Percentiles rank a stretch among this genome's conserved stretches.
Evolutionary conservation across 306 rosid genomes (phyloP).

Genomic region (Bauhinia variegata): DNA sequence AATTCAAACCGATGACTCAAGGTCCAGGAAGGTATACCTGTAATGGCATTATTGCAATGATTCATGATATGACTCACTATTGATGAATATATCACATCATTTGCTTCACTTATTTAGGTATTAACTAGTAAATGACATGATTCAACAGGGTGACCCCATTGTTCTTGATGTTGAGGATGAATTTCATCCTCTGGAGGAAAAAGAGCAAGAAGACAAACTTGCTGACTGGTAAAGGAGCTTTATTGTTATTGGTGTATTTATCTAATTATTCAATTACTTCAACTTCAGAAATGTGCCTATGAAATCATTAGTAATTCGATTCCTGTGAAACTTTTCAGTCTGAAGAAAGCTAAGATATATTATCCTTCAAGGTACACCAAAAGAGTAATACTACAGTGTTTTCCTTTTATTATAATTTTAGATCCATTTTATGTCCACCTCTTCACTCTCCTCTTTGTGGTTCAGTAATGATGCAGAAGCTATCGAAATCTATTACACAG

Average conservation of each 20-base stretch:
- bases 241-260: constrained; percentile 11
- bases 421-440: too few relatives aligned
- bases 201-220: constrained; percentile 51
- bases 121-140: constrained; percentile 23
- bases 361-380: constrained; percentile 82
- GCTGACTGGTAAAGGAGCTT: constrained; percentile 57
- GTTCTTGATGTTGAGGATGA: constrained; percentile 82
- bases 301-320: constrained; percentile 34
- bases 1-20: constrained; percentile 41
- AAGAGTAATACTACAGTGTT: constrained; percentile 17
- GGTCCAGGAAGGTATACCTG: constrained; percentile 59
- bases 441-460: constrained; percentile 24
- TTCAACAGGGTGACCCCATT: constrained; percentile 63
- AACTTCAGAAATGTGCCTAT: constrained; percentile 19
- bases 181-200: constrained; percentile 41
- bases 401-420: constrained; percentile 28
- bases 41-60: constrained; percentile 12
- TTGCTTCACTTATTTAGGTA: too few relatives aligned
- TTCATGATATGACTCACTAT: background rate
- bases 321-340: constrained; percentile 55
- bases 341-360: constrained; percentile 69
- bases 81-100: too few relatives aligned
- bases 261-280: constrained; percentile 22
- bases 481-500: constrained; percentile 69
- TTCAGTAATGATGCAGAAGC: constrained; percentile 86